Percentiles rank a stretch among this genome's conserved stretches.
Evolutionary conservation across 345 rosid species (phyloP).

Genomic region (Rhizophora mangle): DNA sequence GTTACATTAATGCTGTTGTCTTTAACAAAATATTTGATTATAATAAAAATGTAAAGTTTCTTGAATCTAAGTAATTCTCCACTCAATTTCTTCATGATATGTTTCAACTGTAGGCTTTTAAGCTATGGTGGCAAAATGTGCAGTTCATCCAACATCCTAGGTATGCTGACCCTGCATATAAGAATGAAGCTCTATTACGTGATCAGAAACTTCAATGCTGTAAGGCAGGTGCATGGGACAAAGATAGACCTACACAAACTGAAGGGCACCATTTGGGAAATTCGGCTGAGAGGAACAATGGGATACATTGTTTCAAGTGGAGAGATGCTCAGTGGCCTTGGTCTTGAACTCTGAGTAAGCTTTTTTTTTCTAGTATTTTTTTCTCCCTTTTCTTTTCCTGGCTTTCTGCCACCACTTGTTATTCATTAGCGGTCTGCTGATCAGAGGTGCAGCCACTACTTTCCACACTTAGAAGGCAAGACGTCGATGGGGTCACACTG

Average conservation of each 20-base stretch:
- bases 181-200: conserved; percentile 53
- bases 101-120: conserved; percentile 53
- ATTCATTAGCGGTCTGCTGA: too few relatives aligned
- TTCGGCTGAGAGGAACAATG: conserved; percentile 15
- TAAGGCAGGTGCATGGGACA: conserved; percentile 23
- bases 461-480: too few relatives aligned
- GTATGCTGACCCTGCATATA: conserved; percentile 52
- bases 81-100: background rate
- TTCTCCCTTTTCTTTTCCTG: too few relatives aligned
- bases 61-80: background rate
- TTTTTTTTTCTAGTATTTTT: too few relatives aligned
- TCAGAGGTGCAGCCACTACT: too few relatives aligned
- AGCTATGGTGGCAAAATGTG: conserved; percentile 89
- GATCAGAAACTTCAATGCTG: conserved; percentile 52
- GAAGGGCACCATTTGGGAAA: conserved; percentile 19
- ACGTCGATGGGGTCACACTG: too few relatives aligned
- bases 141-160: conserved; percentile 73
- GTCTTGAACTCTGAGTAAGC: conserved; percentile 38
- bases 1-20: too few relatives aligned
- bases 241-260: conserved; percentile 11
- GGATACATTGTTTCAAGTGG: conserved; percentile 62
- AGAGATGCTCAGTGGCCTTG: conserved; percentile 95
- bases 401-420: too few relatives aligned
- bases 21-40: too few relatives aligned
- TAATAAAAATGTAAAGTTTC: background rate